Conservation (phyloP, 2,329 filamentous ascomycete species). For the Thielaviopsis ethacetica region DNA sequence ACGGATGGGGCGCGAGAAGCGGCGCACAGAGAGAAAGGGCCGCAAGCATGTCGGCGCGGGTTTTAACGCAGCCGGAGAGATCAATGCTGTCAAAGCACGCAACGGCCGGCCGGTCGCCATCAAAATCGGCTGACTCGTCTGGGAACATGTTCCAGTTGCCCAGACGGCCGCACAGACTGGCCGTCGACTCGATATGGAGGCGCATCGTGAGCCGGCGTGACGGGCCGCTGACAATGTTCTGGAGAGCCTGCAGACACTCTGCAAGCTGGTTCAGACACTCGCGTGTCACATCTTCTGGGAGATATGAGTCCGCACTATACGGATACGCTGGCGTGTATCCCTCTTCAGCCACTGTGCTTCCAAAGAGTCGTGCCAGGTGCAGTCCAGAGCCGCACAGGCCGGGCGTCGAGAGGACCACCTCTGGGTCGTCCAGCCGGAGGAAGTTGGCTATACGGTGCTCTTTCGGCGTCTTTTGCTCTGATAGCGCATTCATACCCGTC, state of each 20-base stretch:
- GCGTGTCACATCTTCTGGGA: background rate
- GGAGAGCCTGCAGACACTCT: background rate
- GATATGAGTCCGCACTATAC: background rate
- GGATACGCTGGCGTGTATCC: background rate
- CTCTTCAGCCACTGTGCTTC: background rate
- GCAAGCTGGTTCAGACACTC: background rate
- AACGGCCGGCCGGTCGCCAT: background rate
- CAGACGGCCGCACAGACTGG: background rate
- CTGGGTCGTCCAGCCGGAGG: background rate
- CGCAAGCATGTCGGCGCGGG: background rate
- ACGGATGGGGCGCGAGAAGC: background rate
- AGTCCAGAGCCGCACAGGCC: background rate
- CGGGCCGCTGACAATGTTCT: background rate
- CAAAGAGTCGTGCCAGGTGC: background rate
- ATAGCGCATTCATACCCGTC: background rate
- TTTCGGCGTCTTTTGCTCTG: background rate
- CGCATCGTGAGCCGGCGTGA: background rate
- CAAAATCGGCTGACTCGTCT: background rate
- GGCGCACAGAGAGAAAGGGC: background rate
- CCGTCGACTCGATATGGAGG: background rate
- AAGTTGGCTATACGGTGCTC: background rate
- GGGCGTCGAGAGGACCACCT: background rate
- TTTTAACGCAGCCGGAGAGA: background rate
- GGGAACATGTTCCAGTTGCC: background rate
- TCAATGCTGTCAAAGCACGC: background rate